Evolutionary conservation across 257 asterid species (phyloP), one percentile per base, ranked within the genome.

Genomic region (Lithospermum erythrorhizon): DNA sequence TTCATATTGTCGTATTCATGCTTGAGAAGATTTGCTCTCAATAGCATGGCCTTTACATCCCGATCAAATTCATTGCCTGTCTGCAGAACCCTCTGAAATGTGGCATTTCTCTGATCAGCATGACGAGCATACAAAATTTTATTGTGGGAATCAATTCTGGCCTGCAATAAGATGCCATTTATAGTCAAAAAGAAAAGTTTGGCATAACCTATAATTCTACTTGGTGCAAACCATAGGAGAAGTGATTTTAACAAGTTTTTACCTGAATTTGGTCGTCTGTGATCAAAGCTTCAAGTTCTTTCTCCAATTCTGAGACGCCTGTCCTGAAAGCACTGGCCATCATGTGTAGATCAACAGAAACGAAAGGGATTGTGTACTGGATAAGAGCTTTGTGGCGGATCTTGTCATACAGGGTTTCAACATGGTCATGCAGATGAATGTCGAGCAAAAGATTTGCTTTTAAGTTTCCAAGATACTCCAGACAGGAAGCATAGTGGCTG

Each of bases 251-350:
- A 41, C 22, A 45, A 21, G 57, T 67, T 61, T 32, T 51, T 73
- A 93, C 99, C 96, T 93, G 99, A 59, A 93, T 86, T 71, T 86
- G 91, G 78, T 80, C 81, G 47, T 89, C 84, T 29, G 97, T 84
- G 64, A 93, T 93, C 65, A 93, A 83, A 59, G 90, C 76, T 79
- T 82, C 99, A 22, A 93, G 97, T 72, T 93, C 99, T 67, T 89
- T 93, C 89, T 81, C 91, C 78, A 93, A 76, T 61, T 85, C 94
- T 0, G 88, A 13, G 55, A 87, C 63, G 49, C 75, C 85, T 16
- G 97, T 81, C 72, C 85, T 86, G 74, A 93, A 89, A 68, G 99
- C 99, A 76, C 79, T 79, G 62, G 97, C 99, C 99, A 93, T 93
- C 96, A 81, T 84, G 57, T 71, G 73, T 54, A 93, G 83, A 75